Conservation (phyloP, 2,329 filamentous ascomycete genomes). For the Fusarium redolens region DNA sequence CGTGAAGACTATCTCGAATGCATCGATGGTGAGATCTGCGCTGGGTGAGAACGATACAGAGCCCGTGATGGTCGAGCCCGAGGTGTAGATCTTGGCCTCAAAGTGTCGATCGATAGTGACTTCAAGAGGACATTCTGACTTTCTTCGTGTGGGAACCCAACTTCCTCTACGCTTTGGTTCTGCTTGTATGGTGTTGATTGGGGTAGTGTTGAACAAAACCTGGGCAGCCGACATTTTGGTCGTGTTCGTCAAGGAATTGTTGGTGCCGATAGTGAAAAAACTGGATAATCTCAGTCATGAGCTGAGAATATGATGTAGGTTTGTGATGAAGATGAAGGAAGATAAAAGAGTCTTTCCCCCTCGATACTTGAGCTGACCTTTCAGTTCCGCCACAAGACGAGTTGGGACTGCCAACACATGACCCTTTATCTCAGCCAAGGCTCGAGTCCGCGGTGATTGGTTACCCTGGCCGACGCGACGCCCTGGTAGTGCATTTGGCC, state of each 20-base stretch:
- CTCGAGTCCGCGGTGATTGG: slow-evolving; percentile 5
- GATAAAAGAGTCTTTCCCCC: not conserved
- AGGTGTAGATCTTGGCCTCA: slow-evolving; percentile 35
- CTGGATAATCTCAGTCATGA: not conserved
- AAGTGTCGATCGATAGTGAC: slow-evolving; percentile 34
- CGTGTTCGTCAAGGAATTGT: not conserved
- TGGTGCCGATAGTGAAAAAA: too few relatives aligned
- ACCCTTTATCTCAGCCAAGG: slow-evolving; percentile 33
- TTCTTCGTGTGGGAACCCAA: slow-evolving; percentile 19
- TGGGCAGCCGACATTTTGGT: slow-evolving; percentile 10
- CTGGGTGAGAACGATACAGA: slow-evolving; percentile 5
- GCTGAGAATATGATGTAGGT: not conserved
- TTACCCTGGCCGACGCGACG: slow-evolving; percentile 5
- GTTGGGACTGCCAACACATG: slow-evolving; percentile 17
- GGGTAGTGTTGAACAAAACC: slow-evolving; percentile 9
- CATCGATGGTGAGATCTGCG: slow-evolving; percentile 20
- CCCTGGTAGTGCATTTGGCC: slow-evolving; percentile 9
- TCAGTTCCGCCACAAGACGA: slow-evolving; percentile 28
- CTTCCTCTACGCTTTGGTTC: slow-evolving; percentile 24
- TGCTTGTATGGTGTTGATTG: not conserved
- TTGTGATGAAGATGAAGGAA: not conserved
- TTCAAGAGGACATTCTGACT: slow-evolving; percentile 21
- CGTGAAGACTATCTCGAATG: slow-evolving; percentile 19
- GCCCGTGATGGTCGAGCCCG: slow-evolving; percentile 30
- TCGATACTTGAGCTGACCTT: slow-evolving; percentile 21